phyloP scores from a whole-genome alignment of 345 rosid species.

The Adansonia digitata region DNA sequence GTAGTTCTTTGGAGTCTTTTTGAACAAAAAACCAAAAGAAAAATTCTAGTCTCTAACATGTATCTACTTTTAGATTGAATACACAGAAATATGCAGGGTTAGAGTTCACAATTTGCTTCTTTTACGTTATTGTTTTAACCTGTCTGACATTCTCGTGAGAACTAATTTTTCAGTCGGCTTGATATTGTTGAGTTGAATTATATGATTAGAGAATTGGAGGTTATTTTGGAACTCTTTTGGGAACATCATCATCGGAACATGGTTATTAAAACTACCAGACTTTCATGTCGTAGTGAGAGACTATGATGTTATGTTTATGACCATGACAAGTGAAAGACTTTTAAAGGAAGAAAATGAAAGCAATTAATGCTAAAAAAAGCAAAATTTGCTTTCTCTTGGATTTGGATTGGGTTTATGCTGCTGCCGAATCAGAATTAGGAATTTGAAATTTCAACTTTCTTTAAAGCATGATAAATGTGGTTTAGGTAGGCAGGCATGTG shows the following conservation, averaged over 20 bases:
- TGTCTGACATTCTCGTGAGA: background rate
- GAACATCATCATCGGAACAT: no score
- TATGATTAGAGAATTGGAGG: background rate
- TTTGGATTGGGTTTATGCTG: no score
- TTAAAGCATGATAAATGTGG: background rate
- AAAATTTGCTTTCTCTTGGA: background rate
- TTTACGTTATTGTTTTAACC: background rate
- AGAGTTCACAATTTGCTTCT: background rate
- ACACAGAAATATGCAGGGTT: background rate
- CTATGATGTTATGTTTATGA: background rate
- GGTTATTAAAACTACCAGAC: background rate
- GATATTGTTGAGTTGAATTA: background rate
- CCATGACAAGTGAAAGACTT: background rate
- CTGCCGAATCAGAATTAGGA: background rate
- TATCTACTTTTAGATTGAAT: background rate
- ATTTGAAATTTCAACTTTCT: no score
- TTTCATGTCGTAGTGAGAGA: background rate
- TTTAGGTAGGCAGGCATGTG: background rate
- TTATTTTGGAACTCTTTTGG: no score
- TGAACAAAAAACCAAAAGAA: background rate
- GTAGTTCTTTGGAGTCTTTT: background rate
- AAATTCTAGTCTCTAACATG: background rate
- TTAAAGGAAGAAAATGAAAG: background rate
- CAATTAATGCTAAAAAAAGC: no score
- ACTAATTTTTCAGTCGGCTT: background rate